Evolutionary conservation across 108 stramenopile genomes (phyloP).

Genomic region (Fragilaria crotonensis): DNA sequence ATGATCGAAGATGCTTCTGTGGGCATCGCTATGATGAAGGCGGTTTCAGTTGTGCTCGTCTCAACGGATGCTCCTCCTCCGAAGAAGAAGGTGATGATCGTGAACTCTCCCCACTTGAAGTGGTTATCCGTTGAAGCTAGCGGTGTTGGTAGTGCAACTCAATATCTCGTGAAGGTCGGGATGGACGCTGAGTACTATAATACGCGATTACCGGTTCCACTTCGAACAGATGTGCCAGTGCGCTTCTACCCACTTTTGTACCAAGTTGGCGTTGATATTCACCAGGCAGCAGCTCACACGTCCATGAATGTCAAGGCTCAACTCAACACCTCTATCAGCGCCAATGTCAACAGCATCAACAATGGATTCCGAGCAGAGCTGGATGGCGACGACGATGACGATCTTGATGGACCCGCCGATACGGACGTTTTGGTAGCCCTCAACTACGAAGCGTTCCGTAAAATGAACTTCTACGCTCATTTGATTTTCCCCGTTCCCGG

Average conservation of each 20-base stretch:
- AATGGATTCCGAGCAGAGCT: constrained; percentile 24
- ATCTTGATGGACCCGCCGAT: constrained; percentile 49
- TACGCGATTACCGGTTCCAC: constrained; percentile 50
- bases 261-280: constrained; percentile 88
- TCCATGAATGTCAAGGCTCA: constrained; percentile 40
- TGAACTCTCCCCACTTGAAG: constrained; percentile 56
- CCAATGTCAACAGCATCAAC: constrained; percentile 5
- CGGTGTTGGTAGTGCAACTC: constrained; percentile 17
- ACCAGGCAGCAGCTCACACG: constrained; percentile 77
- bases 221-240: constrained; percentile 50
- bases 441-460: constrained; percentile 79
- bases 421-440: constrained; percentile 70
- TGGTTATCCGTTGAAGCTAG: constrained; percentile 40
- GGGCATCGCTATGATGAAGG: constrained; percentile 75
- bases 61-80: constrained; percentile 28
- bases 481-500: constrained; percentile 33
- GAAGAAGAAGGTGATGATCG: constrained; percentile 29
- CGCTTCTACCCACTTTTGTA: constrained; percentile 76
- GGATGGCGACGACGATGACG: constrained; percentile 72
- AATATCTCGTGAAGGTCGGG: constrained; percentile 59
- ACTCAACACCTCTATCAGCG: constrained; percentile 3
- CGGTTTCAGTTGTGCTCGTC: constrained; percentile 56
- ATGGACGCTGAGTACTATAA: constrained; percentile 56
- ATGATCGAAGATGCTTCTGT: constrained; percentile 88
- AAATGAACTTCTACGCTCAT: constrained; percentile 81